Base-by-base conservation (phyloP, 2,329 filamentous ascomycete species). In the Fusarium palustre region DNA sequence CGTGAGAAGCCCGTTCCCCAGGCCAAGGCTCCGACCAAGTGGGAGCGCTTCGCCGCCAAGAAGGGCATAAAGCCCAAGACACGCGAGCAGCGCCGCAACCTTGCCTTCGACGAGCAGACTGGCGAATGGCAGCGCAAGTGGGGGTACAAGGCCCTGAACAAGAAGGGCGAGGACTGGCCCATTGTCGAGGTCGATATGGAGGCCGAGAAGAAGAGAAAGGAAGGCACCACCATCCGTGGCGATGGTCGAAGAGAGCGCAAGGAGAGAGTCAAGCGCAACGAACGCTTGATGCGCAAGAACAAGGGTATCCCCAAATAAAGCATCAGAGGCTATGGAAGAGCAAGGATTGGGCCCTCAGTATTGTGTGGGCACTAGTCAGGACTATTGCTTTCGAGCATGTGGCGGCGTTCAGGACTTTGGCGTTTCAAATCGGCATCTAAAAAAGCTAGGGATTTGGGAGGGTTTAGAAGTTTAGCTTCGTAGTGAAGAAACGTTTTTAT, bases 41-140 rank as follows among this genome's bases (percentile, higher is more conserved):
- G 96, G 96, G 91, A 97, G 84, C 89, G 91, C 76, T 99, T 99
- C 83, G 96, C 96, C 46, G 91, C 90, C 80, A 97, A 97, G 88
- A 97, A 97, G 87, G 96, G 96, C 58, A 98, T 99, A 82, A 92
- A 92, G 83, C 89, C 90, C 81, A 97, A 94, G 87, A 91, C 88
- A 71, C 88, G 91, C 71, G 93, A 96, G 78, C 86, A 90, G 80
- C 87, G 89, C 67, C 80, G 85, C 81, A 86, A 97, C 82, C 82
- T 94, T 74, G 89, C 91, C 59, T 98, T 91, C 79, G 93, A 98
- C 80, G 92, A 97, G 81, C 89, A 86, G 62, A 92, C 84, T 33
- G 92, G 92, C 70, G 92, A 96, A 79, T 98, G 94, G 93, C 92
- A 93, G 77, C 91, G 92, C 68, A 94, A 94, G 81, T 99, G 95